Percentiles rank a stretch among this genome's conserved stretches.
These are phyloP conservation scores for Aspergillus viridinutans DNA, from an alignment of 2,329 filamentous ascomycete genomes.

Conservation along the genomic window DNA sequence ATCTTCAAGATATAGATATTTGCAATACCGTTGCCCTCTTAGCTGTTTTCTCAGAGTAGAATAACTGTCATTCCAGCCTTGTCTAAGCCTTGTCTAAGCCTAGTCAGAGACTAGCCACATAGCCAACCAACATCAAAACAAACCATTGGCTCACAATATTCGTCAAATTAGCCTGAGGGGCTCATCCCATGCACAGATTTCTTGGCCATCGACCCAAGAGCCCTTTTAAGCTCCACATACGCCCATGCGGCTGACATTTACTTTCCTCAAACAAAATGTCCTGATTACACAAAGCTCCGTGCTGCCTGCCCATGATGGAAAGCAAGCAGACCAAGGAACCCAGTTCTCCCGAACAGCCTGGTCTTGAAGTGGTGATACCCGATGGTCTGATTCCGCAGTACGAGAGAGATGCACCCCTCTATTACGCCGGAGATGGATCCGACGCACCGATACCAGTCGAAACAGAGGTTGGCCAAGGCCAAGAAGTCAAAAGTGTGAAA, in stretches of 20 bases:
- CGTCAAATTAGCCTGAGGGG: background rate
- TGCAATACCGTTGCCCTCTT: background rate
- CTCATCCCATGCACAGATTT: background rate
- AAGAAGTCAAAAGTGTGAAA: background rate
- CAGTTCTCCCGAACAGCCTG: background rate
- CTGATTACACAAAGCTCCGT: background rate
- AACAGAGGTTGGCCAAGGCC: background rate
- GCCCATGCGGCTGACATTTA: background rate
- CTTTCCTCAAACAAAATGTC: background rate
- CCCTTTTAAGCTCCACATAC: background rate
- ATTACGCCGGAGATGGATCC: background rate
- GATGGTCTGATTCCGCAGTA: background rate
- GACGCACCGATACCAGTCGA: background rate
- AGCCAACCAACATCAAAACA: background rate
- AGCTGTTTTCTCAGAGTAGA: background rate
- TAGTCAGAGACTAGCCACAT: background rate
- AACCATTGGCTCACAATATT: background rate
- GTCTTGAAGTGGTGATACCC: background rate
- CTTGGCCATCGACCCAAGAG: too few species aligned
- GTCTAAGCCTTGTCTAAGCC: background rate
- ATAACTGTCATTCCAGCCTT: background rate
- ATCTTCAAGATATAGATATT: too few species aligned
- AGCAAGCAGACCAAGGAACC: background rate
- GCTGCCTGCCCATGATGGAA: background rate
- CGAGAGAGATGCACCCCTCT: background rate